A percentile compares a stretch with the other conserved stretches of the same genome.
These are phyloP conservation scores for Coemansia sp. DNA, from an alignment of 192 early-diverging fungal species.

Conservation along the genomic window DNA sequence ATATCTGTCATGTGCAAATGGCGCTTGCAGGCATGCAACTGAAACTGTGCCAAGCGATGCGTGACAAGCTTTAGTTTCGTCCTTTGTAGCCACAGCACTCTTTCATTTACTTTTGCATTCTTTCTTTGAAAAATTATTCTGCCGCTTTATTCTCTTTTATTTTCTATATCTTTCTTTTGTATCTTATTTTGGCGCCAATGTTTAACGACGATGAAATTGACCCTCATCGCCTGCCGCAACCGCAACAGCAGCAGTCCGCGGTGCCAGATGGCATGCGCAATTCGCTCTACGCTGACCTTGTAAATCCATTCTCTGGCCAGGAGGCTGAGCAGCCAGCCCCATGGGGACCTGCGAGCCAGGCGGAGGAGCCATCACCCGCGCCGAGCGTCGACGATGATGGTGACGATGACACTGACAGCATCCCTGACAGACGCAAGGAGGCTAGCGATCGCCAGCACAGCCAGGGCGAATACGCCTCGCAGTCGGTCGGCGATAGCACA, in stretches of 20 bases:
- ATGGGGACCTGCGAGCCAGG: background rate
- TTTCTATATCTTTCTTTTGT: background rate
- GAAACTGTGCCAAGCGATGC: constrained; percentile 21
- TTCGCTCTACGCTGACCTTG: constrained; percentile 15
- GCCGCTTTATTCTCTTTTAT: background rate
- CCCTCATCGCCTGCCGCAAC: constrained; percentile 33
- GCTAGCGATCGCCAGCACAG: background rate
- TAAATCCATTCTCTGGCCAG: constrained; percentile 33
- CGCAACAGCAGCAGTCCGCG: background rate
- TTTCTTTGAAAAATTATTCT: too few relatives aligned
- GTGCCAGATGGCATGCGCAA: constrained; percentile 3
- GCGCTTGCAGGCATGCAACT: constrained; percentile 19
- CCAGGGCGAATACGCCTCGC: background rate
- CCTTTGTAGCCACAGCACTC: background rate
- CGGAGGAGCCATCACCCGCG: background rate
- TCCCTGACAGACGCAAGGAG: background rate
- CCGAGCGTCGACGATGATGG: constrained; percentile 2
- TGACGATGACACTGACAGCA: background rate
- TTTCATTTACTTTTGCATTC: too few relatives aligned
- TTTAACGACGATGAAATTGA: constrained; percentile 34
- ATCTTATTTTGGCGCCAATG: constrained; percentile 11
- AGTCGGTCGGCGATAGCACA: background rate
- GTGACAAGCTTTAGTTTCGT: background rate
- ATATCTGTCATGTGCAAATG: background rate
- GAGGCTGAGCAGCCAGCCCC: constrained; percentile 4